phyloP scores from a whole-genome alignment of 495 filamentous ascomycete species.

The Haplographium delicatum region DNA sequence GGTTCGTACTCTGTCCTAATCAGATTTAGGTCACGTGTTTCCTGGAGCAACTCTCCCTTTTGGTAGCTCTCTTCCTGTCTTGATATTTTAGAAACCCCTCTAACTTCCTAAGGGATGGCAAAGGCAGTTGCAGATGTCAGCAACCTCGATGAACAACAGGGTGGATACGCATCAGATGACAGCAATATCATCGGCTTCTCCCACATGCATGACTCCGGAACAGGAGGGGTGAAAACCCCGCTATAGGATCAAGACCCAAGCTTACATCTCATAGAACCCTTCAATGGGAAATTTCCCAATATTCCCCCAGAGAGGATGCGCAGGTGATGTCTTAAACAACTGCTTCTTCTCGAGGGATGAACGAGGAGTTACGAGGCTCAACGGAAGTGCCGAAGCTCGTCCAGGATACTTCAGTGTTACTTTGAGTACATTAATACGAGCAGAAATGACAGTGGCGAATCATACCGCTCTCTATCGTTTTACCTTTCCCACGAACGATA shows the following conservation, averaged over 20 bases:
- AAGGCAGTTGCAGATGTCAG: slow-evolving; percentile 70
- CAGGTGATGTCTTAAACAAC: slow-evolving; percentile 55
- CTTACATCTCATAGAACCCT: slow-evolving; percentile 29
- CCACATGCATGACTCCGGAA: slow-evolving; percentile 71
- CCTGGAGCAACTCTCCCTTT: slow-evolving; percentile 71
- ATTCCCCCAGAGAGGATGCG: slow-evolving; percentile 62
- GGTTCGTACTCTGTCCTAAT: not conserved
- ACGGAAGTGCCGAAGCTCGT: slow-evolving; percentile 47
- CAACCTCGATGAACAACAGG: slow-evolving; percentile 49
- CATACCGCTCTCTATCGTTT: slow-evolving; percentile 70
- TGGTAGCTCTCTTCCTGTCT: slow-evolving; percentile 30
- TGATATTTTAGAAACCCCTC: not conserved
- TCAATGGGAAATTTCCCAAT: slow-evolving; percentile 73
- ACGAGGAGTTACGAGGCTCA: slow-evolving; percentile 25
- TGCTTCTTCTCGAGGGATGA: slow-evolving; percentile 54
- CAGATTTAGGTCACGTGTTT: slow-evolving; percentile 53
- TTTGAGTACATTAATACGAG: slow-evolving; percentile 52
- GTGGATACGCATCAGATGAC: slow-evolving; percentile 65
- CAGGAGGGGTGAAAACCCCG: slow-evolving; percentile 47
- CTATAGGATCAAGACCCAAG: not conserved
- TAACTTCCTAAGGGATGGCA: slow-evolving; percentile 51
- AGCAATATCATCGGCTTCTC: slow-evolving; percentile 61
- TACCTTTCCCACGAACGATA: slow-evolving; percentile 43
- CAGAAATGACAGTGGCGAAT: slow-evolving; percentile 64
- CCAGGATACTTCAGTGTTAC: slow-evolving; percentile 66